Percentiles rank a stretch among this genome's conserved stretches.
phyloP scores from a whole-genome alignment of 1,284 basidiomycete genomes.

The Porogramme epimiltina region DNA sequence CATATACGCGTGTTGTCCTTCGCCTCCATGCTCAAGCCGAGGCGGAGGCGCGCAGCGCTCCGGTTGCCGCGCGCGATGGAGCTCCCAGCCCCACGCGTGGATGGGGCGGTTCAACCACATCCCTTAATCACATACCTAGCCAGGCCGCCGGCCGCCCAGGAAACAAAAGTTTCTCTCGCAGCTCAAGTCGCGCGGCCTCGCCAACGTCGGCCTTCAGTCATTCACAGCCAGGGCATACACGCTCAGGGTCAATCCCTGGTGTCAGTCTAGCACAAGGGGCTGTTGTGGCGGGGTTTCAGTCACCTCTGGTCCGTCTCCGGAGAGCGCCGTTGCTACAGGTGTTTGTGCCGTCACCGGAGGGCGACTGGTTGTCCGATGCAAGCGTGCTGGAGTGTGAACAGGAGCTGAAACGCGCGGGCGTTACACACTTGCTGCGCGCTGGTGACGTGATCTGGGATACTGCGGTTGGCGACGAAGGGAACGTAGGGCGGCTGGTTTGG shows the following conservation, averaged over 20 bases:
- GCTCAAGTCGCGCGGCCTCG: slow-evolving; percentile 64
- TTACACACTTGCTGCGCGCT: slow-evolving; percentile 56
- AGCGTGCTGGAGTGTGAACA: slow-evolving; percentile 78
- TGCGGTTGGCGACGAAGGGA: slow-evolving; percentile 81
- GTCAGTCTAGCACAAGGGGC: background rate
- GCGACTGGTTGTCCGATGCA: slow-evolving; percentile 78
- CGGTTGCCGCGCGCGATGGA: slow-evolving; percentile 26
- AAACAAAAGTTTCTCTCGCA: slow-evolving; percentile 34
- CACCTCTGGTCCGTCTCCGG: slow-evolving; percentile 65
- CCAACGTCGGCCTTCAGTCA: slow-evolving; percentile 51
- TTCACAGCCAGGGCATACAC: slow-evolving; percentile 33
- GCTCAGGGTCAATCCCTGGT: slow-evolving; percentile 4
- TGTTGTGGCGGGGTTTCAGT: slow-evolving; percentile 46
- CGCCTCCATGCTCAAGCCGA: slow-evolving; percentile 77
- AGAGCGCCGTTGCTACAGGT: slow-evolving; percentile 75
- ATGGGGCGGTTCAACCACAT: slow-evolving; percentile 15
- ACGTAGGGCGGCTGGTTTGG: slow-evolving; percentile 77
- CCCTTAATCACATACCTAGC: slow-evolving; percentile 14
- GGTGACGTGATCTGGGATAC: slow-evolving; percentile 85
- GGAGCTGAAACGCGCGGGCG: slow-evolving; percentile 69
- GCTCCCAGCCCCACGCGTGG: slow-evolving; percentile 14
- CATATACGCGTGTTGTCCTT: slow-evolving; percentile 75
- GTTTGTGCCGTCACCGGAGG: slow-evolving; percentile 80
- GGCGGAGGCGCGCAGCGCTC: slow-evolving; percentile 37
- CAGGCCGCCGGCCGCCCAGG: background rate